Evolutionary conservation across 257 asterid species (phyloP).

Genomic region (Solanum bulbocastanum): DNA sequence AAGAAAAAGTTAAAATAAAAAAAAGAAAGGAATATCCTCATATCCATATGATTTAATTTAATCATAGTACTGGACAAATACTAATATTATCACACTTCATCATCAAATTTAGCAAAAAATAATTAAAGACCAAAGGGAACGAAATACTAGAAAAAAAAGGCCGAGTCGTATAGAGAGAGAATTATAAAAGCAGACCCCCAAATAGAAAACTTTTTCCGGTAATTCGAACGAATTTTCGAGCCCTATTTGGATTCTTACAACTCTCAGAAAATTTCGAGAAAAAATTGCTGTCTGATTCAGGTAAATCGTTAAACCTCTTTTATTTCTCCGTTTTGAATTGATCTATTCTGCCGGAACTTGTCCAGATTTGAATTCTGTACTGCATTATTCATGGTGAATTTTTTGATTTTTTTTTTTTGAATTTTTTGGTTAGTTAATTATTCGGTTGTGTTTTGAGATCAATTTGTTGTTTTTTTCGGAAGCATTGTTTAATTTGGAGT

Average conservation of each 20-base stretch:
- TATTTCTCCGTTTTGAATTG: not conserved
- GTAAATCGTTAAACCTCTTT: conserved; percentile 3
- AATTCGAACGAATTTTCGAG: not conserved
- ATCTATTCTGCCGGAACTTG: conserved; percentile 12
- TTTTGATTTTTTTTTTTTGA: not conserved
- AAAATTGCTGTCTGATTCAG: not conserved
- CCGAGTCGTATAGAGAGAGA: not conserved
- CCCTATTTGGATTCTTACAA: not conserved
- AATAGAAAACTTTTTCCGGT: not conserved
- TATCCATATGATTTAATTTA: not conserved
- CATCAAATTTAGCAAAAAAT: not conserved
- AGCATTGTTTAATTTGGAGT: not conserved
- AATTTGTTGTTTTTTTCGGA: not conserved
- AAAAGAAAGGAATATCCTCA: not conserved
- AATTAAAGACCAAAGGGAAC: not conserved
- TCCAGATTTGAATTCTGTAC: conserved; percentile 29
- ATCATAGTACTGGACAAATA: not conserved
- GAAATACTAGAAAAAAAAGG: not conserved
- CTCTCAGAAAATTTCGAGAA: not conserved
- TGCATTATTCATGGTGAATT: not conserved
- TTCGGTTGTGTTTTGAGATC: not conserved
- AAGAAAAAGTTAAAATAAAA: not conserved
- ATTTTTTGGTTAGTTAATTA: not conserved
- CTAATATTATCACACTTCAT: not conserved
- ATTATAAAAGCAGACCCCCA: not conserved